Conservation (phyloP, 2,329 filamentous ascomycete genomes). For the Claviceps sp. region DNA sequence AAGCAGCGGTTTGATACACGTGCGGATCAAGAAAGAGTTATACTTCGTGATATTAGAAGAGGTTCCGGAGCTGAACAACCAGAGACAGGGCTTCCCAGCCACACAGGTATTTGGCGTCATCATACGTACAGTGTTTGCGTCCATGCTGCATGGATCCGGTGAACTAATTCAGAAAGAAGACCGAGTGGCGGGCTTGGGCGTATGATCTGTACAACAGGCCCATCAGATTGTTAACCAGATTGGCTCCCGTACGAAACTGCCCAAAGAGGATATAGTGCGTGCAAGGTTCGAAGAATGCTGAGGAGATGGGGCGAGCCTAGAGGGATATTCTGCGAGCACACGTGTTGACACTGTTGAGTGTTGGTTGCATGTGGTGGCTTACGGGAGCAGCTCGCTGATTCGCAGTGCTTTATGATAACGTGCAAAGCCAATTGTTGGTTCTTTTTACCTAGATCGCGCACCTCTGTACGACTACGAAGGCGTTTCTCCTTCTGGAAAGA, state of each 20-base stretch:
- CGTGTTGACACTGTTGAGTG: neutral
- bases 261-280: neutral
- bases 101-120: neutral
- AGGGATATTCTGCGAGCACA: neutral
- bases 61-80: neutral
- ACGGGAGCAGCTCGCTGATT: neutral
- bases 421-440: no score
- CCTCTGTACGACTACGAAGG: neutral
- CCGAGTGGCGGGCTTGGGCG: conserved; percentile 1
- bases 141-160: neutral
- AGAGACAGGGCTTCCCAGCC: neutral
- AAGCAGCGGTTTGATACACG: neutral
- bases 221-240: neutral
- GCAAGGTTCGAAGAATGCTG: no score
- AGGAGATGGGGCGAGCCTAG: no score
- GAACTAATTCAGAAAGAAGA: conserved; percentile 1
- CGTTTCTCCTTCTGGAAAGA: no score
- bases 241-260: conserved; percentile 1
- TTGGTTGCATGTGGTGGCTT: neutral
- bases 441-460: neutral
- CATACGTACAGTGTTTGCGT: neutral
- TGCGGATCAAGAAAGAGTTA: neutral
- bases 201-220: neutral
- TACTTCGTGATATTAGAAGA: neutral
- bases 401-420: neutral